A percentile compares a stretch with the other conserved stretches of the same genome.
These are phyloP conservation scores for Myrmaecium sp. DNA, from an alignment of 2,329 filamentous ascomycete genomes.

Conservation along the genomic window DNA sequence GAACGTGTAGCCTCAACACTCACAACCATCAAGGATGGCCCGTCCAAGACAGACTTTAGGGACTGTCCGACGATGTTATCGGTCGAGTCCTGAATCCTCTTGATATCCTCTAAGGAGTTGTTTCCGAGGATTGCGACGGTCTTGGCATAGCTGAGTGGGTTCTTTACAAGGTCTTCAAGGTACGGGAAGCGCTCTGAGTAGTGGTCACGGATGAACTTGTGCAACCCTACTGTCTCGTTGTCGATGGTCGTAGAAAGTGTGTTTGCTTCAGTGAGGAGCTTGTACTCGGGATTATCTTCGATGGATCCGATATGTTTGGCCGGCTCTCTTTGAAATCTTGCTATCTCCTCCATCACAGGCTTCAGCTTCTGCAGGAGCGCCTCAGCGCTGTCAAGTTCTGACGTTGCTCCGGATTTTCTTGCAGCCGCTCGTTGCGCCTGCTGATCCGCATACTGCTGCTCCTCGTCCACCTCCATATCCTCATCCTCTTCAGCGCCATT, in stretches of 20 bases:
- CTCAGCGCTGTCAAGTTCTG: conserved; percentile 63
- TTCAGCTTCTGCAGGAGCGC: conserved; percentile 66
- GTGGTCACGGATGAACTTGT: conserved; percentile 93
- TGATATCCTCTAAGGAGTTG: conserved; percentile 79
- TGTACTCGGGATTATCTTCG: conserved; percentile 84
- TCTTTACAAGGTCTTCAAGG: conserved; percentile 76
- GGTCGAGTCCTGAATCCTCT: conserved; percentile 55
- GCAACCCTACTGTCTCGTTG: conserved; percentile 77
- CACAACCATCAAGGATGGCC: conserved; percentile 86
- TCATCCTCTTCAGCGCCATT: conserved; percentile 8
- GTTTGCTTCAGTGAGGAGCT: conserved; percentile 75
- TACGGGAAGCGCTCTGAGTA: conserved; percentile 91
- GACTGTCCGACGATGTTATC: conserved; percentile 63
- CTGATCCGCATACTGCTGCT: conserved; percentile 42
- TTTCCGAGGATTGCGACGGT: conserved; percentile 87
- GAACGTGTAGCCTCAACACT: conserved; percentile 88
- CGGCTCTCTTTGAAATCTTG: conserved; percentile 52
- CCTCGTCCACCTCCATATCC: conserved; percentile 42
- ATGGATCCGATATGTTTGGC: conserved; percentile 55
- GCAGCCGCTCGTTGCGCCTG: conserved; percentile 40
- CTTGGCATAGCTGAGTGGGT: conserved; percentile 88
- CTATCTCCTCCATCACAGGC: conserved; percentile 72
- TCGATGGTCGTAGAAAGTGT: conserved; percentile 83
- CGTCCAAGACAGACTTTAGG: conserved; percentile 68
- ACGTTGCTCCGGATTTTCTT: conserved; percentile 15